Evolutionary conservation across 305 asterid genomes (phyloP).

Genomic region (Rubia tinctorum): DNA sequence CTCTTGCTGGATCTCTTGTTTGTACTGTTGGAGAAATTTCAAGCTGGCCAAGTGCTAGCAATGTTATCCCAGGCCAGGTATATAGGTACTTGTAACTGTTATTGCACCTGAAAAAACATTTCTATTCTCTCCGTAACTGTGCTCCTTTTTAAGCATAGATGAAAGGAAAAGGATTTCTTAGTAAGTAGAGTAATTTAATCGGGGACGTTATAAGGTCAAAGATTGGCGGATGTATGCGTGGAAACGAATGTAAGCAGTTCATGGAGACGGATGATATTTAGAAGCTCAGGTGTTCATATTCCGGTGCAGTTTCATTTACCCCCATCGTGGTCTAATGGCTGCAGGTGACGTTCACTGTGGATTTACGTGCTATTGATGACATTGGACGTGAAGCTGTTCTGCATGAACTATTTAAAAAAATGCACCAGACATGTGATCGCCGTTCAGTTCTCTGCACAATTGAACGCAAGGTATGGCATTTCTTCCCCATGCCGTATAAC

Average conservation of each 20-base stretch:
- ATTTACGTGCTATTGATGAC: constrained; percentile 90
- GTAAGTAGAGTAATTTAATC: neutral
- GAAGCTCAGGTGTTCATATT: neutral
- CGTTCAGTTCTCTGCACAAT: constrained; percentile 77
- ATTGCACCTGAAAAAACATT: neutral
- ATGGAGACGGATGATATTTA: neutral
- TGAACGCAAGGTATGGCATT: constrained; percentile 71
- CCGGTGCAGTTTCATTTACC: neutral
- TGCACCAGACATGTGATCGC: constrained; percentile 64
- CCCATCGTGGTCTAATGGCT: constrained; percentile 2
- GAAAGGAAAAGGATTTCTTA: neutral
- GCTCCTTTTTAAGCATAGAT: neutral
- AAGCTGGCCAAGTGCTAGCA: constrained; percentile 98
- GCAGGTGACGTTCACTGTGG: constrained; percentile 89
- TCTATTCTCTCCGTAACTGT: neutral
- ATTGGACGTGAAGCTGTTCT: constrained; percentile 85
- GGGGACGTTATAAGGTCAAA: neutral
- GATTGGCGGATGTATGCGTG: neutral
- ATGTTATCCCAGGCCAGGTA: constrained; percentile 98
- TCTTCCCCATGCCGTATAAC: constrained; percentile 10
- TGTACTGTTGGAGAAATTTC: constrained; percentile 98
- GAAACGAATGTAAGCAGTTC: neutral
- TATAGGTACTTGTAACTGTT: constrained; percentile 25
- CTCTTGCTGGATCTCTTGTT: constrained; percentile 90
- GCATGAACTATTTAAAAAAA: constrained; percentile 62